These are phyloP conservation scores for Boletus subcaerulescens DNA, from an alignment of 768 basidiomycete species.

Conservation along the genomic window DNA sequence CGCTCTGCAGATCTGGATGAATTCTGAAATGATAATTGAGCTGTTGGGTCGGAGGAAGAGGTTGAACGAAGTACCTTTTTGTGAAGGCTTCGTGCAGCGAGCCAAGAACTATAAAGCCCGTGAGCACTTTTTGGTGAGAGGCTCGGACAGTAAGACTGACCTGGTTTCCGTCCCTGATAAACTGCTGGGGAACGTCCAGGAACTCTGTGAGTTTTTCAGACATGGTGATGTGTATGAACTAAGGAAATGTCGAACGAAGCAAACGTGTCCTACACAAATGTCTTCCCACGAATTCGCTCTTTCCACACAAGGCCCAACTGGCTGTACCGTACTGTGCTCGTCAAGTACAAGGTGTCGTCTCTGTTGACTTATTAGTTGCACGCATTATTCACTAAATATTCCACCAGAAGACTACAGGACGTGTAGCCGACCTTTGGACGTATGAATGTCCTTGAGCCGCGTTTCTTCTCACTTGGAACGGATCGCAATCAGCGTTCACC, in stretches of 20 bases:
- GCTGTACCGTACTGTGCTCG: background rate
- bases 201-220: conserved; percentile 90
- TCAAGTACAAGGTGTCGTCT: conserved; percentile 14
- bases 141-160: conserved; percentile 39
- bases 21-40: conserved; percentile 55
- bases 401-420: conserved; percentile 6
- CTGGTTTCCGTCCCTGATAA: conserved; percentile 90
- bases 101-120: conserved; percentile 71
- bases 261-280: conserved; percentile 28
- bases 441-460: conserved; percentile 60
- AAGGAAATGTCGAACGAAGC: conserved; percentile 12
- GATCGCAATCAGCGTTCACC: conserved; percentile 24
- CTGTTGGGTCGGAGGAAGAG: background rate
- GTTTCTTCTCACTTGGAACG: conserved; percentile 34
- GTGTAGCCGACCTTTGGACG: conserved; percentile 26
- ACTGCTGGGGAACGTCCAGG: conserved; percentile 87
- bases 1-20: conserved; percentile 90
- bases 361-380: background rate
- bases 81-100: conserved; percentile 96
- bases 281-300: conserved; percentile 27
- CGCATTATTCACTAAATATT: conserved; percentile 3
- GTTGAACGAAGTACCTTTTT: conserved; percentile 64
- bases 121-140: conserved; percentile 6
- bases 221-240: conserved; percentile 47
- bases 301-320: background rate